A percentile compares a stretch with the other conserved stretches of the same genome.
These are phyloP conservation scores for Mediolabrus comicus DNA, from an alignment of 108 stramenopile genomes.

Conservation along the genomic window DNA sequence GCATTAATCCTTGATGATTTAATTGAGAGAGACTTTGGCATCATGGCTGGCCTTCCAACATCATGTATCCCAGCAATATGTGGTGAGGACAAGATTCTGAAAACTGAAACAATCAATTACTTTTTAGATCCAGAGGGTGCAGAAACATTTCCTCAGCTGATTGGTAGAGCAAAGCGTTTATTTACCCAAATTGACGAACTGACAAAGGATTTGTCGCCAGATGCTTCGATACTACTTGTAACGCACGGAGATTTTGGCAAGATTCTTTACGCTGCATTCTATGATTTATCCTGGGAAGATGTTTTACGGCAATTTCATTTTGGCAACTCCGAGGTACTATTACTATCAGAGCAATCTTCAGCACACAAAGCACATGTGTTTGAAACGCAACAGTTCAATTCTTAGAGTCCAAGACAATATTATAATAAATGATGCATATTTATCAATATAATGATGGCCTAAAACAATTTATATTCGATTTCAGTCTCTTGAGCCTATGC, in stretches of 20 bases:
- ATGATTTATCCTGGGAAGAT: slow-evolving; percentile 49
- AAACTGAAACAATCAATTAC: slow-evolving; percentile 48
- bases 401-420: background rate
- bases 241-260: slow-evolving; percentile 64
- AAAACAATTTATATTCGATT: background rate
- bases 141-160: slow-evolving; percentile 57
- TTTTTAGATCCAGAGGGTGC: slow-evolving; percentile 51
- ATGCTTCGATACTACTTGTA: slow-evolving; percentile 39
- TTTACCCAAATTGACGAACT: slow-evolving; percentile 19
- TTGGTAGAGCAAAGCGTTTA: slow-evolving; percentile 36
- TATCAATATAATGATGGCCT: background rate
- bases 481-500: background rate
- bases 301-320: slow-evolving; percentile 58
- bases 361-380: slow-evolving; percentile 45
- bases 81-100: slow-evolving; percentile 22
- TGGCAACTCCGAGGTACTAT: slow-evolving; percentile 50
- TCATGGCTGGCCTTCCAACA: slow-evolving; percentile 47
- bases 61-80: slow-evolving; percentile 43
- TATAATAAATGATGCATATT: no score
- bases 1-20: slow-evolving; percentile 37
- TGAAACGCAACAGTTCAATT: slow-evolving; percentile 30
- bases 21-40: slow-evolving; percentile 52
- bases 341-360: slow-evolving; percentile 41
- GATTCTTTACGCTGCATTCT: slow-evolving; percentile 57
- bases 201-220: background rate